Evolutionary conservation across 805 yeast genomes (phyloP).

Genomic region (Candida andamanensis): DNA sequence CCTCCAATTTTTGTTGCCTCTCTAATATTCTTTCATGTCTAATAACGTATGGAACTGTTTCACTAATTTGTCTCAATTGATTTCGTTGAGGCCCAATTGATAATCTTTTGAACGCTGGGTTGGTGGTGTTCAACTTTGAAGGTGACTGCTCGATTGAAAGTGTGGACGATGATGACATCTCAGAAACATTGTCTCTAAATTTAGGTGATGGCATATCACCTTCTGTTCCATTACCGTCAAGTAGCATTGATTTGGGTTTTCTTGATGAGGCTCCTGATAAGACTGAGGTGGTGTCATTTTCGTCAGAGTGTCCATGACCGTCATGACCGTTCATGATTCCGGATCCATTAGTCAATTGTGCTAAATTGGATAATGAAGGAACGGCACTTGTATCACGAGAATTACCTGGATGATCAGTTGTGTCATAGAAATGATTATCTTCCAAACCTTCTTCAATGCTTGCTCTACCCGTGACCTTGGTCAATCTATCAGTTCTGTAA

Average conservation of each 20-base stretch:
- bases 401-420: constrained; percentile 14
- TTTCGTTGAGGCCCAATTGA: constrained; percentile 48
- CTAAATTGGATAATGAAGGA: constrained; percentile 62
- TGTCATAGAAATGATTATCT: constrained; percentile 23
- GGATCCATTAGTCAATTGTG: constrained; percentile 36
- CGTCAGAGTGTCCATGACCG: constrained; percentile 9
- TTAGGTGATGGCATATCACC: constrained; percentile 15
- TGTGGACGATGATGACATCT: constrained; percentile 27
- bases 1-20: constrained; percentile 74
- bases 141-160: constrained; percentile 20
- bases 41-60: constrained; percentile 78
- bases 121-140: constrained; percentile 17
- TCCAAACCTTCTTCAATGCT: constrained; percentile 17
- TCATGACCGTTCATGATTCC: constrained; percentile 18
- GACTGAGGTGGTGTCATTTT: constrained; percentile 16
- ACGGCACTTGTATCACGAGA: constrained; percentile 11
- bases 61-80: constrained; percentile 72
- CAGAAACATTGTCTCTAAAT: constrained; percentile 22
- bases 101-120: constrained; percentile 37
- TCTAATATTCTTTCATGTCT: constrained; percentile 71
- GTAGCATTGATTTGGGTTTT: constrained; percentile 31
- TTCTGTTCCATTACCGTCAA: constrained; percentile 24
- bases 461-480: constrained; percentile 47
- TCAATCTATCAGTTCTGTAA: constrained; percentile 72
- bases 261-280: constrained; percentile 14